phyloP scores from a whole-genome alignment of 2,329 filamentous ascomycete species.

The Colletotrichum aenigma region DNA sequence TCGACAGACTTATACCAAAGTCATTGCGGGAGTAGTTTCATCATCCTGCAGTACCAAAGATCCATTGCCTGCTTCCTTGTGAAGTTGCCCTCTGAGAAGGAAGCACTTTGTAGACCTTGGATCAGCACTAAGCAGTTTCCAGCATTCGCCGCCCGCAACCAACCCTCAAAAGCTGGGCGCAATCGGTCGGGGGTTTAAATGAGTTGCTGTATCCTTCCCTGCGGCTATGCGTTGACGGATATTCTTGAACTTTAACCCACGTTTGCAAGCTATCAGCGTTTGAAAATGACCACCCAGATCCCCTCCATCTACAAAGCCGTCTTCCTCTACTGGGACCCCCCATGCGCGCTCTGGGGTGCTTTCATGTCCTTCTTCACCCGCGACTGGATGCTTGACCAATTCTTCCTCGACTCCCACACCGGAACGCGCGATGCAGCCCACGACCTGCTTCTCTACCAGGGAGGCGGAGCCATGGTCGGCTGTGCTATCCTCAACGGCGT shows the following conservation, averaged over 20 bases:
- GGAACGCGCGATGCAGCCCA: constrained; percentile 17
- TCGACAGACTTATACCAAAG: too few species aligned
- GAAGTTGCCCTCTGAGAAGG: not conserved
- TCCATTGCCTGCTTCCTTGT: not conserved
- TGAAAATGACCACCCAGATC: not conserved
- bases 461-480: constrained; percentile 22
- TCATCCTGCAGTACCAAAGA: not conserved
- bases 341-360: constrained; percentile 24
- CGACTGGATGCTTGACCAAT: constrained; percentile 7
- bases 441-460: constrained; percentile 25
- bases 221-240: not conserved
- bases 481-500: constrained; percentile 20
- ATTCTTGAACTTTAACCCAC: not conserved
- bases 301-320: constrained; percentile 21
- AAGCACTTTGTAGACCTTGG: not conserved
- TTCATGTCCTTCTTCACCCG: constrained; percentile 23
- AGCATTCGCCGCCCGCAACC: not conserved
- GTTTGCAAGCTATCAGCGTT: not conserved
- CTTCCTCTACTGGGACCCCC: constrained; percentile 25
- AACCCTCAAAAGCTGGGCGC: not conserved
- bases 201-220: not conserved
- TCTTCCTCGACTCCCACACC: not conserved
- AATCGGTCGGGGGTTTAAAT: not conserved
- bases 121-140: not conserved
- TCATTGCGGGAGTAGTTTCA: too few species aligned